Evolutionary conservation across 169 alveolate genomes (phyloP).

Genomic region (Plasmodium gonderi): DNA sequence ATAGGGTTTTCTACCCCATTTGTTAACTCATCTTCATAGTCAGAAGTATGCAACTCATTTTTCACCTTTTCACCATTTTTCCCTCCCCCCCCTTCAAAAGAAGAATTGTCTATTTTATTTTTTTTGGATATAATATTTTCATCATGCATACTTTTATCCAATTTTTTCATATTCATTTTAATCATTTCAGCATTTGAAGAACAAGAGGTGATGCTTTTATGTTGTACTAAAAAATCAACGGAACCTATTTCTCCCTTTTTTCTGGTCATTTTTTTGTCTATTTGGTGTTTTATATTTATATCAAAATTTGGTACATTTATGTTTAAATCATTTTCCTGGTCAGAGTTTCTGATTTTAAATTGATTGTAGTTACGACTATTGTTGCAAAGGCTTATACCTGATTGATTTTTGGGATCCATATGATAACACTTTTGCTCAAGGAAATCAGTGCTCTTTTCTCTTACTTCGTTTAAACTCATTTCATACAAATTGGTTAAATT

Average conservation of each 20-base stretch:
- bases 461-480: slow-evolving; percentile 7
- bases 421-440: not conserved
- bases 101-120: not conserved
- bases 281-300: not conserved
- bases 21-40: not conserved
- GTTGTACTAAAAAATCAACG: not conserved
- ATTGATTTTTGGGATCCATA: not conserved
- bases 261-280: not conserved
- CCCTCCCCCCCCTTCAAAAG: not conserved
- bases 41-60: too few species aligned
- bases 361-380: not conserved
- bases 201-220: not conserved
- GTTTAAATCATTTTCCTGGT: not conserved
- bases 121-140: slow-evolving; percentile 7
- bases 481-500: slow-evolving; percentile 5
- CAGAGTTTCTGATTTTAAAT: not conserved
- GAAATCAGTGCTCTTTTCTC: not conserved
- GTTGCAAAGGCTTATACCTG: not conserved
- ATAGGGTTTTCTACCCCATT: not conserved
- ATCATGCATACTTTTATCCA: not conserved
- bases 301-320: too few species aligned
- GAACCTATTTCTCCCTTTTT: not conserved
- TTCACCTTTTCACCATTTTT: not conserved
- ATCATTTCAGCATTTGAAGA: not conserved
- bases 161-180: not conserved